These are phyloP conservation scores for Entomortierella beljakovae DNA, from an alignment of 192 early-diverging fungal genomes.

Conservation along the genomic window DNA sequence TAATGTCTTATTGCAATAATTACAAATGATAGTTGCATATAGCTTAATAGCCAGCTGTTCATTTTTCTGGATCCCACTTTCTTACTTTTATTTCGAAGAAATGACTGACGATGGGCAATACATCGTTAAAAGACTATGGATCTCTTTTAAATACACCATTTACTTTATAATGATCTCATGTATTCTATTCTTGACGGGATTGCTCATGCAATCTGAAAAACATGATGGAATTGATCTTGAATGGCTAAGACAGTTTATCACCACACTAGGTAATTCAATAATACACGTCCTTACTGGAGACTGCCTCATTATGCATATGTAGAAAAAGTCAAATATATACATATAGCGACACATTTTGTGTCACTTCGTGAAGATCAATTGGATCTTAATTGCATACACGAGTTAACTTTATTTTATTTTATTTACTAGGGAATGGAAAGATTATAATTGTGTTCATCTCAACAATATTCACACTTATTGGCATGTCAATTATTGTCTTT, in stretches of 20 bases:
- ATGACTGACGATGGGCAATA: conserved; percentile 59
- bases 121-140: conserved; percentile 38
- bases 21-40: conserved; percentile 53
- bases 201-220: conserved; percentile 55
- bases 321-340: not conserved
- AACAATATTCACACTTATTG: too few species aligned
- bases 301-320: not conserved
- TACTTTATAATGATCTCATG: conserved; percentile 63
- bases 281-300: not conserved
- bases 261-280: conserved; percentile 1
- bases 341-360: too few species aligned
- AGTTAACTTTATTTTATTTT: too few species aligned
- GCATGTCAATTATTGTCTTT: too few species aligned
- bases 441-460: too few species aligned
- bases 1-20: not conserved
- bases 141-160: conserved; percentile 65
- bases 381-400: too few species aligned
- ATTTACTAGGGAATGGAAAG: too few species aligned
- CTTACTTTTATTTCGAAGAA: conserved; percentile 74
- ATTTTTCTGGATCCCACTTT: conserved; percentile 67
- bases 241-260: conserved; percentile 11
- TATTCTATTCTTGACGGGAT: conserved; percentile 57
- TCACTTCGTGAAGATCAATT: too few species aligned
- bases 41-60: conserved; percentile 60
- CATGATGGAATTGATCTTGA: conserved; percentile 22